These are phyloP conservation scores for Salix purpurea DNA, from an alignment of 345 rosid species.

Conservation along the genomic window DNA sequence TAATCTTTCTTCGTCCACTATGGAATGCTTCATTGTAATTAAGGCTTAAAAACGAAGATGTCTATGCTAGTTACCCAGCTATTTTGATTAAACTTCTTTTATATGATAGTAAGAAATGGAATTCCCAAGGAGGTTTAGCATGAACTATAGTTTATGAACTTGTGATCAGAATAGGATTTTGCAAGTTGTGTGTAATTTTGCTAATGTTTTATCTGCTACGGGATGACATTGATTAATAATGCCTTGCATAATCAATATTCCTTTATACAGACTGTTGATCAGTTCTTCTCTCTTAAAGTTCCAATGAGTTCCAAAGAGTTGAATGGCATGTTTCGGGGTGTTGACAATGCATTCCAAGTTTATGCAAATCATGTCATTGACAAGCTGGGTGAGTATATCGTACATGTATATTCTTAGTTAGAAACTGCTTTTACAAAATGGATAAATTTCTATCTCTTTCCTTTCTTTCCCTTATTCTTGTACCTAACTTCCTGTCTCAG, in stretches of 20 bases:
- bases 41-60: not conserved
- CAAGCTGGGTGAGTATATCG: conserved; percentile 65
- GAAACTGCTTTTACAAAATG: not conserved
- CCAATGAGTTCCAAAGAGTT: conserved; percentile 85
- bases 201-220: not conserved
- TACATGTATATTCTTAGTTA: conserved; percentile 11
- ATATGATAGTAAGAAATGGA: not conserved
- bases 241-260: not conserved
- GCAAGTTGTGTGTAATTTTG: not conserved
- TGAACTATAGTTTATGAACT: not conserved
- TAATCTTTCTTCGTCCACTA: no score
- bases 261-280: conserved; percentile 85
- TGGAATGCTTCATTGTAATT: not conserved
- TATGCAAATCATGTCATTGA: conserved; percentile 72
- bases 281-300: conserved; percentile 75
- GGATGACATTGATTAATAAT: not conserved
- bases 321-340: conserved; percentile 68
- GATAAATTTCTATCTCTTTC: not conserved
- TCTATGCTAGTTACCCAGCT: not conserved
- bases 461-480: not conserved
- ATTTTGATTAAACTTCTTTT: not conserved
- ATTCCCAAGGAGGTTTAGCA: not conserved
- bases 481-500: no score
- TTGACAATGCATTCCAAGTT: conserved; percentile 92
- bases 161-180: not conserved